Percentiles rank a stretch among this genome's conserved stretches.
These are phyloP conservation scores for Penicillium ucsense DNA, from an alignment of 495 filamentous ascomycete species.

Conservation along the genomic window DNA sequence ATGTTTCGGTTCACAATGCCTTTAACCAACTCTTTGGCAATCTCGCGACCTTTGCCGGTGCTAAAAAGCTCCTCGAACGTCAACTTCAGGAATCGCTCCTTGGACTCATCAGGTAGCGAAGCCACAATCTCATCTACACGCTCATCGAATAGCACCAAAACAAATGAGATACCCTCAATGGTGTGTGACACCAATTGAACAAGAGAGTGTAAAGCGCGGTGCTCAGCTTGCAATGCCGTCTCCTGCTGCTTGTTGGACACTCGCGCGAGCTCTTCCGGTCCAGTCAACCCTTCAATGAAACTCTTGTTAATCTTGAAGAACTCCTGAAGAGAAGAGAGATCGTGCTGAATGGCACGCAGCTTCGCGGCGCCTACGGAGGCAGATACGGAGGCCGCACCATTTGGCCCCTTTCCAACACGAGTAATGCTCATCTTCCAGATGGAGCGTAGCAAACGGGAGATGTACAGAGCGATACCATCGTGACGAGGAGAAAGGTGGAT, in stretches of 20 bases:
- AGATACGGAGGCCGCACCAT: slow-evolving; percentile 36
- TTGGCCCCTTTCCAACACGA: slow-evolving; percentile 46
- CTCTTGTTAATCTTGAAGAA: slow-evolving; percentile 79
- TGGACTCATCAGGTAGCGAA: slow-evolving; percentile 60
- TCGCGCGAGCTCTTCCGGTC: slow-evolving; percentile 66
- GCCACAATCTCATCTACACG: slow-evolving; percentile 77
- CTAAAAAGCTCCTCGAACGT: slow-evolving; percentile 85
- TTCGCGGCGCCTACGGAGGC: slow-evolving; percentile 51
- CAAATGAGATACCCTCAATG: slow-evolving; percentile 93
- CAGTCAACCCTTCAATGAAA: slow-evolving; percentile 86
- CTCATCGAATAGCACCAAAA: slow-evolving; percentile 87
- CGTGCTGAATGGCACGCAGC: slow-evolving; percentile 65
- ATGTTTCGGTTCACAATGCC: slow-evolving; percentile 98
- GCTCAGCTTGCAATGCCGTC: slow-evolving; percentile 80
- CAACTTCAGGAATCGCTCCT: slow-evolving; percentile 58
- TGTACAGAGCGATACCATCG: slow-evolving; percentile 76
- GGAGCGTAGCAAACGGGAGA: slow-evolving; percentile 71
- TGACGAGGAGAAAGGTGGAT: slow-evolving; percentile 84
- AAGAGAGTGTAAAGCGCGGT: slow-evolving; percentile 81
- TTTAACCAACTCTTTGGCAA: slow-evolving; percentile 95
- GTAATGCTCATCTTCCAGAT: slow-evolving; percentile 71
- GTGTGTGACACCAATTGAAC: slow-evolving; percentile 72
- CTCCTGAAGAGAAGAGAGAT: slow-evolving; percentile 62
- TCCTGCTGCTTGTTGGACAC: slow-evolving; percentile 76
- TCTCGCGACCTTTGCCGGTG: slow-evolving; percentile 63